Base-by-base conservation (phyloP, 306 rosid genomes). In the Gastrolobium bilobum region DNA sequence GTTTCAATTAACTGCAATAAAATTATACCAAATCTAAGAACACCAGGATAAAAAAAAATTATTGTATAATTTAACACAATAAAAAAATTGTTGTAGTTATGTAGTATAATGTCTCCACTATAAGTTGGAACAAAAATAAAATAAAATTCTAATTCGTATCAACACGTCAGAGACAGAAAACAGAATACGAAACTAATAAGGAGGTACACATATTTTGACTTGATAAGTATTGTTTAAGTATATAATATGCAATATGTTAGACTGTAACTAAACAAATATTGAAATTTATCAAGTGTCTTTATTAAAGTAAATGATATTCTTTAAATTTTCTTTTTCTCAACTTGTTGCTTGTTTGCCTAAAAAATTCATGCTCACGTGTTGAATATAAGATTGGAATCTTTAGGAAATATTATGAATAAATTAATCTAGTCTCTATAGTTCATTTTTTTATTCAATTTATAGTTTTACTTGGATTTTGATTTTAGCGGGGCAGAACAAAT, bases 191-290 rank as follows among this genome's bases (percentile, higher is more conserved):
- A 13, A 29, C 7, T 8, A 68, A 81, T 52, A 48, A 14, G 44
- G 54, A 82, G 68, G 86, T 77, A 44, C 75, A 35, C 82, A 71
- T 26, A 62, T 26, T 70, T 76, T 82, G 82, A 82, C 82, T 77
- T 34, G 68, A n/a, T 34, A 56, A 26, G 57, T 38, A 9, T 42
- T 30, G 63, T 31, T 40, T 31, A 50, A 39, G n/a, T 30, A n/a
- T 35, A 74, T 44, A 10, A 9, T 20, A 20, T 67, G 58, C 11
- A 71, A 71, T 10, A 38, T 34, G 34, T 74, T 60, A 10, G 79
- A 74, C 60, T 4, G 6, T 60, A 37, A 34, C 10, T 15, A 34
- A 44, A 59, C 3, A 59, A 59, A 59, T 52, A 51, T 67, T 29
- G 38, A 3, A 29, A 67, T 42, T 15, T 48, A 48, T 7, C 20